phyloP scores from a whole-genome alignment of 441 rosid genomes.

The Hypseocharis bilobata region DNA sequence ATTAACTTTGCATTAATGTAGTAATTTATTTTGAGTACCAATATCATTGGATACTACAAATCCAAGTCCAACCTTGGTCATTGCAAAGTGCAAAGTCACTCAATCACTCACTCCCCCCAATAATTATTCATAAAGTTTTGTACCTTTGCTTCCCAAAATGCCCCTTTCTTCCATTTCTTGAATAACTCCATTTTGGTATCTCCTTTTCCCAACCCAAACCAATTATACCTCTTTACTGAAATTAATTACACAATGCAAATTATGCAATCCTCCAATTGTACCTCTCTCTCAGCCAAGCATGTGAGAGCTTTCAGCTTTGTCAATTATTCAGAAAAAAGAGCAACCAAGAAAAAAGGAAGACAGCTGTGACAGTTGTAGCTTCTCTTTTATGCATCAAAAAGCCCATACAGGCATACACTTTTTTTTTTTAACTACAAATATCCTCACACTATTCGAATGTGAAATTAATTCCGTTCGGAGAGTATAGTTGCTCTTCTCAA shows the following conservation, averaged over 20 bases:
- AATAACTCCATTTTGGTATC: too few species aligned
- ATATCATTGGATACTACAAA: slow-evolving; percentile 21
- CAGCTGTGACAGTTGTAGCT: slow-evolving; percentile 4
- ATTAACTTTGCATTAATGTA: neutral
- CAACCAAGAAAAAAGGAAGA: neutral
- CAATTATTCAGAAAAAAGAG: neutral
- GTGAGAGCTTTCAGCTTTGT: neutral
- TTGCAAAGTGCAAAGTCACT: too few species aligned
- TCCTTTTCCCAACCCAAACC: neutral
- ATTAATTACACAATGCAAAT: neutral
- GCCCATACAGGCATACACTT: neutral
- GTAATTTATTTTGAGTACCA: neutral
- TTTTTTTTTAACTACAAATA: neutral
- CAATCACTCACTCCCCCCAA: neutral
- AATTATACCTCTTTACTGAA: neutral
- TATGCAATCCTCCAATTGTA: too few species aligned
- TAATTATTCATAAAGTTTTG: slow-evolving; percentile 2
- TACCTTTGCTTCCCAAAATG: neutral
- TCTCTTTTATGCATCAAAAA: neutral
- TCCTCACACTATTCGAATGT: neutral
- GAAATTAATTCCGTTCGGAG: too few species aligned
- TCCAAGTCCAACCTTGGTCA: slow-evolving; percentile 17
- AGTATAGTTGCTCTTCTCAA: too few species aligned
- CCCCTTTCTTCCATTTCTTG: neutral
- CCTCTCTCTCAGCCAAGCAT: neutral